Evolutionary conservation across 164 flowering plant genomes (phyloP).

Genomic region (Berberis thunbergii): DNA sequence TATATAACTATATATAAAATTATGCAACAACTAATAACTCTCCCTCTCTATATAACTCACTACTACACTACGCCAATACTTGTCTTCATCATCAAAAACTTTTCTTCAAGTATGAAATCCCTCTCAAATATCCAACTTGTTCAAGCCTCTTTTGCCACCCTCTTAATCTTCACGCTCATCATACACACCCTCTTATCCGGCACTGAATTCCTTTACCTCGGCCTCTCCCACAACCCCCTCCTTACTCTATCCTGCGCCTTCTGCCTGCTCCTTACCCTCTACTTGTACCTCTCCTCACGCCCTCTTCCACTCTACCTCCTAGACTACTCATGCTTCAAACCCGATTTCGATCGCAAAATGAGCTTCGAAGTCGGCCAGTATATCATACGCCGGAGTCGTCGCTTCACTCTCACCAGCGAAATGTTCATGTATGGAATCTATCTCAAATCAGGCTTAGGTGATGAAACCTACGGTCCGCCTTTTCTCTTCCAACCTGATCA

Average conservation of each 20-base stretch:
- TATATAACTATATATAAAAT: too few species aligned
- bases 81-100: too few species aligned
- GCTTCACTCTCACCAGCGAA: slow-evolving; percentile 14
- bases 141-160: slow-evolving; percentile 23
- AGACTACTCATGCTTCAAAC: slow-evolving; percentile 43
- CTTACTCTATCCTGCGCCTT: slow-evolving; percentile 16
- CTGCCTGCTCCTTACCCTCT: slow-evolving; percentile 11
- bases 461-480: slow-evolving; percentile 50
- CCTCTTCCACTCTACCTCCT: slow-evolving; percentile 30
- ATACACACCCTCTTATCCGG: slow-evolving; percentile 19
- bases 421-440: slow-evolving; percentile 47
- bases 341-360: slow-evolving; percentile 29
- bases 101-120: slow-evolving; percentile 2
- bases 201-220: slow-evolving; percentile 1
- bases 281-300: slow-evolving; percentile 14
- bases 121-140: slow-evolving; percentile 12
- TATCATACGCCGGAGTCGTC: slow-evolving; percentile 22
- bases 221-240: slow-evolving; percentile 11
- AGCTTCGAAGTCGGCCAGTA: slow-evolving; percentile 21
- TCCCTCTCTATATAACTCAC: too few species aligned
- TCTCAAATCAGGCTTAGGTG: slow-evolving; percentile 48
- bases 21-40: too few species aligned
- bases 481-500: slow-evolving; percentile 27
- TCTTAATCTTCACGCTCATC: slow-evolving; percentile 21
- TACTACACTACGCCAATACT: too few species aligned